A percentile compares a stretch with the other conserved stretches of the same genome.
phyloP scores from a whole-genome alignment of 441 rosid species.

The Hura crepitans region DNA sequence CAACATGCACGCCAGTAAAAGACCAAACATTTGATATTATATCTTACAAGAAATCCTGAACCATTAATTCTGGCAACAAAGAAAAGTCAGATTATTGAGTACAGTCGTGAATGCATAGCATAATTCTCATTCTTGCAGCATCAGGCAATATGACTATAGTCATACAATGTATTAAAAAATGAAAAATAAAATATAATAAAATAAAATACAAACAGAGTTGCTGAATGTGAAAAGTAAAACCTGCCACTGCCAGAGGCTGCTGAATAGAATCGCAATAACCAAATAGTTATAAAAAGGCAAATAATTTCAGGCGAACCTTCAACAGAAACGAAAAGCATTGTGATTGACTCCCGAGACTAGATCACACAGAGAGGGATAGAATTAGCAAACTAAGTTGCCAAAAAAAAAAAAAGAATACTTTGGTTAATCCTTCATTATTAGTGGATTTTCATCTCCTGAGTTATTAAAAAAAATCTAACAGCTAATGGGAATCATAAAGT shows the following conservation, averaged over 20 bases:
- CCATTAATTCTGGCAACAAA: not conserved
- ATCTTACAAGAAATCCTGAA: not conserved
- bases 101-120: not conserved
- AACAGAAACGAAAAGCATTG: not conserved
- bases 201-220: not conserved
- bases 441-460: not conserved
- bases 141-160: too few relatives aligned
- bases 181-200: too few relatives aligned
- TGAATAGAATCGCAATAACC: not conserved
- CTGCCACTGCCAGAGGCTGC: not conserved
- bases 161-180: too few relatives aligned
- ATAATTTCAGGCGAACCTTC: not conserved
- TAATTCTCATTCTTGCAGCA: not conserved
- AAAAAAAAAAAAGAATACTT: not conserved
- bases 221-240: too few relatives aligned
- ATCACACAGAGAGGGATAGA: not conserved
- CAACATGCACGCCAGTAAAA: too few relatives aligned
- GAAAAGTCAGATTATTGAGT: not conserved
- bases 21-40: not conserved
- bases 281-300: not conserved
- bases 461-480: constrained; percentile 8
- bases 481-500: constrained; percentile 12
- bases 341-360: not conserved
- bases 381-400: not conserved
- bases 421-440: not conserved